Conservation (phyloP, 2,329 filamentous ascomycete genomes). For the Alternaria ventricosa region DNA sequence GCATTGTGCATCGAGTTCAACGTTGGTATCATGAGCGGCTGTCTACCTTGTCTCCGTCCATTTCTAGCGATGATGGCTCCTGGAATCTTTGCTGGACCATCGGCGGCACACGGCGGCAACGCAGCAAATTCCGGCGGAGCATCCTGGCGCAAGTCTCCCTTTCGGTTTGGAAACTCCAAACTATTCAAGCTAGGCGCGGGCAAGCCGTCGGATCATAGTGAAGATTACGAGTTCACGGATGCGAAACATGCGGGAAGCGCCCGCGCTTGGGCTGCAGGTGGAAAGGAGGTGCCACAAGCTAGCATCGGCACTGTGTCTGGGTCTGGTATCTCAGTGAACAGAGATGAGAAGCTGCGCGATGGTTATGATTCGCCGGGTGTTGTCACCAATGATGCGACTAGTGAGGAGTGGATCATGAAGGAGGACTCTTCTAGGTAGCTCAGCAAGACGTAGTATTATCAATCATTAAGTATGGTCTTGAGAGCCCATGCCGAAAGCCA, state of each 20-base stretch:
- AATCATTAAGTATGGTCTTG: background rate
- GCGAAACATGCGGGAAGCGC: background rate
- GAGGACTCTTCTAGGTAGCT: background rate
- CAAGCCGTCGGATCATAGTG: background rate
- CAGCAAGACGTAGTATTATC: background rate
- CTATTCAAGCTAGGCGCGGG: background rate
- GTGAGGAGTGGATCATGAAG: slow-evolving; percentile 1
- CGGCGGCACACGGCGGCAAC: background rate
- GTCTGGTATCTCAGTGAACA: background rate
- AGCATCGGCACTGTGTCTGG: background rate
- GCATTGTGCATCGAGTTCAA: background rate
- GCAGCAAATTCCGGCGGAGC: background rate
- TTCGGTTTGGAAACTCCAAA: background rate
- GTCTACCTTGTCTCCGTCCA: background rate
- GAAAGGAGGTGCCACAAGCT: background rate
- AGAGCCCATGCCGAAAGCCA: background rate
- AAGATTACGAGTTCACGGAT: background rate
- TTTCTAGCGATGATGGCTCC: background rate
- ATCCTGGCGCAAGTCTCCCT: background rate
- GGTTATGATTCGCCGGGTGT: background rate
- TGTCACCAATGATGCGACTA: background rate
- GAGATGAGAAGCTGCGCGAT: background rate
- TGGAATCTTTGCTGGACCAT: background rate
- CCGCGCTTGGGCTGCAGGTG: background rate
- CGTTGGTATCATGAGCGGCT: background rate